Conservation (phyloP, 2,329 filamentous ascomycete genomes). For the Dactylellina parvicollis region DNA sequence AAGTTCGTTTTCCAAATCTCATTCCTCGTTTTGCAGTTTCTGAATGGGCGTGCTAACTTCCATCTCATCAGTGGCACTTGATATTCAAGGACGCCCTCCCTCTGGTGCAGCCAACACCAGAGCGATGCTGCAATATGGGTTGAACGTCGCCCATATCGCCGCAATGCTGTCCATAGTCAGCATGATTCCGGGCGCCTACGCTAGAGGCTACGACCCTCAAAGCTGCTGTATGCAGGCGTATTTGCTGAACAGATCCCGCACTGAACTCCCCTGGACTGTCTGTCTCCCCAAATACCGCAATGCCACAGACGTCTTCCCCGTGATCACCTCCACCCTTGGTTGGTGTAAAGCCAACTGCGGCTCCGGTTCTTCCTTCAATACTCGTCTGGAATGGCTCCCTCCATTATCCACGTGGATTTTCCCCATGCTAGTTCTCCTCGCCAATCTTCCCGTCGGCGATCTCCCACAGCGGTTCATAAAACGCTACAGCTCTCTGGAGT, state of each 20-base stretch:
- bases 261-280: conserved; percentile 8
- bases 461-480: conserved; percentile 16
- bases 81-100: not conserved
- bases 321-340: conserved; percentile 8
- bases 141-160: conserved; percentile 2
- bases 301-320: not conserved
- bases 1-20: not conserved
- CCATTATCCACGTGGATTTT: conserved; percentile 15
- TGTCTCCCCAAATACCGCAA: conserved; percentile 21
- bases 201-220: conserved; percentile 7
- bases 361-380: not conserved
- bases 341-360: conserved; percentile 20
- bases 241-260: conserved; percentile 16
- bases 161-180: conserved; percentile 2
- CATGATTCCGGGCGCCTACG: conserved; percentile 12
- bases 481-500: not conserved
- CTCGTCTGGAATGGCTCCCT: conserved; percentile 13
- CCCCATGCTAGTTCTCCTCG: conserved; percentile 23
- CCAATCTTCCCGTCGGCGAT: conserved; percentile 17
- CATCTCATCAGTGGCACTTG: not conserved
- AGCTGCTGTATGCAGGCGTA: conserved; percentile 28
- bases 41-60: not conserved
- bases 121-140: conserved; percentile 6
- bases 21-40: not conserved
- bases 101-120: not conserved